These are phyloP conservation scores for Coniosporium apollinis DNA, from an alignment of 495 filamentous ascomycete genomes.

Conservation along the genomic window DNA sequence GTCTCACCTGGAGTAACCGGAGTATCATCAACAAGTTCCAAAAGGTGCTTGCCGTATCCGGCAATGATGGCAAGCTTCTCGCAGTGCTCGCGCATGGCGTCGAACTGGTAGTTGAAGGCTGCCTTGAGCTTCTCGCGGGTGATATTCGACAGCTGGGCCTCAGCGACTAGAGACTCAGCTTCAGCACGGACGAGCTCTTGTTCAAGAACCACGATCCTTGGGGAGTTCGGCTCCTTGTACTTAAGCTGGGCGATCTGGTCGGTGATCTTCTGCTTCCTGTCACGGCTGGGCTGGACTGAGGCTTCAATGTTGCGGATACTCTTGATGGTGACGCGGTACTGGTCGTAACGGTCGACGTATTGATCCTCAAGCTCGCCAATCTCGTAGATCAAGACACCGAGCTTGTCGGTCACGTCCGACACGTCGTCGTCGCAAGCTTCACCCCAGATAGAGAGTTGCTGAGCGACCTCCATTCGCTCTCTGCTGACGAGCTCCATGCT, in stretches of 20 bases:
- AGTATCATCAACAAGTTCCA: constrained; percentile 89
- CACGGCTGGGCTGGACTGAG: constrained; percentile 91
- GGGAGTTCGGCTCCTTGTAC: constrained; percentile 97
- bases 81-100: constrained; percentile 91
- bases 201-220: constrained; percentile 92
- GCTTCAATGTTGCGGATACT: constrained; percentile 98
- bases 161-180: constrained; percentile 92
- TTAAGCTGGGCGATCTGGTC: constrained; percentile 98
- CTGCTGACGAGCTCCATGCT: constrained; percentile 88
- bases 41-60: constrained; percentile 88
- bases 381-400: constrained; percentile 94
- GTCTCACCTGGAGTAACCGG: constrained; percentile 96
- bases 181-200: constrained; percentile 97
- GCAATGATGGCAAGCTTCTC: constrained; percentile 98
- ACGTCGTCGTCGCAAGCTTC: constrained; percentile 95
- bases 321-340: constrained; percentile 98
- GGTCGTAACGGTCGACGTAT: constrained; percentile 95
- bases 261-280: constrained; percentile 98
- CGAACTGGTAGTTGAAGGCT: constrained; percentile 96
- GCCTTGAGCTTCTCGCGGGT: constrained; percentile 98
- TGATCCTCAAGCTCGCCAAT: constrained; percentile 97
- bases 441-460: constrained; percentile 98
- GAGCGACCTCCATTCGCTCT: constrained; percentile 95
- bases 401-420: constrained; percentile 96
- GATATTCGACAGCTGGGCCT: constrained; percentile 96